A percentile compares a stretch with the other conserved stretches of the same genome.
Evolutionary conservation across 176 grass and related monocot species (phyloP).

Genomic region (Lolium perenne): DNA sequence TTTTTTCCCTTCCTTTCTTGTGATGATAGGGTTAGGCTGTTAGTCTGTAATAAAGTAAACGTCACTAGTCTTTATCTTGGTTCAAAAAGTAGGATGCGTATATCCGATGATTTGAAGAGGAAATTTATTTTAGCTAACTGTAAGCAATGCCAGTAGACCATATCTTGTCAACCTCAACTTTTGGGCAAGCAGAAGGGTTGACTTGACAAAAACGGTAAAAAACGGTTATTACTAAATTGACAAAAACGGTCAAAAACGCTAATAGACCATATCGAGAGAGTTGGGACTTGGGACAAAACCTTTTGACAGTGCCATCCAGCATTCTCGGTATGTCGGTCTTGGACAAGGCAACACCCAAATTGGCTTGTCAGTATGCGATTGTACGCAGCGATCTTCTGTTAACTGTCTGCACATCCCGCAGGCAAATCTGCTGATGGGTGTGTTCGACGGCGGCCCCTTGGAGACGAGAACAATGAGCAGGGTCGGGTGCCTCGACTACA

Average conservation of each 20-base stretch:
- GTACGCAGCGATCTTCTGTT: background rate
- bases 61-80: background rate
- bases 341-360: too few relatives aligned
- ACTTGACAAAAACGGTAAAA: too few relatives aligned
- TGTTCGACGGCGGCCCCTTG: constrained; percentile 68
- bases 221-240: too few relatives aligned
- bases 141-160: background rate
- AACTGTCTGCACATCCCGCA: constrained; percentile 1
- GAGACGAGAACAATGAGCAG: constrained; percentile 67
- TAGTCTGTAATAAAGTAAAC: background rate
- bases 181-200: background rate
- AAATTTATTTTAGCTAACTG: background rate
- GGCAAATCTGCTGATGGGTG: constrained; percentile 60
- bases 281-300: too few relatives aligned
- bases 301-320: too few relatives aligned
- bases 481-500: constrained; percentile 79
- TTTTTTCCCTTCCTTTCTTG: background rate
- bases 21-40: too few relatives aligned
- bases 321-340: too few relatives aligned
- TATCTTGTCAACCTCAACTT: background rate
- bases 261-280: too few relatives aligned
- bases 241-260: too few relatives aligned
- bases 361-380: background rate
- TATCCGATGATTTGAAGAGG: background rate
- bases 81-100: background rate